phyloP scores from a whole-genome alignment of 352 stramenopile species.

The Pythium dissotocum region DNA sequence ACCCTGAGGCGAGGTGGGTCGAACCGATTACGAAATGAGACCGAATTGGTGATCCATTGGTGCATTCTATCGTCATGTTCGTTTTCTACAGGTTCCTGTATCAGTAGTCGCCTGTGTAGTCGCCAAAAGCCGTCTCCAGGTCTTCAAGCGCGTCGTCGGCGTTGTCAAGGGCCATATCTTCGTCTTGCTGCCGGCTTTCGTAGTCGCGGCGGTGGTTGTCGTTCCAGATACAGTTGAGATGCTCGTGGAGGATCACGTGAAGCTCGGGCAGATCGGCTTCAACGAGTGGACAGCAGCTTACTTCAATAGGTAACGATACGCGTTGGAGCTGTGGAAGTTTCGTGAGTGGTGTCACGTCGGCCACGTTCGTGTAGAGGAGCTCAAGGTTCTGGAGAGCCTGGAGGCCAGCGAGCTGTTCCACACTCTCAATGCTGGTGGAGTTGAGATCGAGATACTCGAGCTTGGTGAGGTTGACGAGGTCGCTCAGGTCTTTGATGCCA shows the following conservation, averaged over 20 bases:
- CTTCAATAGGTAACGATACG: conserved; percentile 10
- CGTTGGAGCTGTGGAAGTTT: conserved; percentile 6
- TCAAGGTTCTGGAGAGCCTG: conserved; percentile 6
- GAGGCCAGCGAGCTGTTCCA: conserved; percentile 4
- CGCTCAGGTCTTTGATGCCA: conserved; percentile 10
- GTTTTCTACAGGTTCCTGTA: neutral
- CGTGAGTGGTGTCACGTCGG: conserved; percentile 8
- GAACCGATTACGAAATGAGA: no score
- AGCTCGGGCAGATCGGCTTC: conserved; percentile 7
- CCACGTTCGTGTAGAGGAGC: conserved; percentile 14
- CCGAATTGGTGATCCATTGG: no score
- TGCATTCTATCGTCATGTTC: neutral
- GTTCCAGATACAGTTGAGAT: conserved; percentile 19
- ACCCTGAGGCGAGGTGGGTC: no score
- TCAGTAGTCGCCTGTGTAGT: conserved; percentile 23
- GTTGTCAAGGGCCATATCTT: neutral
- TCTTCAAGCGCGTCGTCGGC: conserved; percentile 11
- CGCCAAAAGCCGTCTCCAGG: conserved; percentile 13
- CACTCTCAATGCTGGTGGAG: conserved; percentile 9
- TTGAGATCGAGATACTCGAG: conserved; percentile 18
- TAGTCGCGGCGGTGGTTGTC: conserved; percentile 1
- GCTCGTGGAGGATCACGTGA: conserved; percentile 20
- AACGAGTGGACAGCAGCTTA: conserved; percentile 16
- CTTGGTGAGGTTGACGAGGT: conserved; percentile 6
- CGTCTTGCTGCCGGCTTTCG: neutral